Conservation (phyloP, 306 rosid genomes). For the Trifolium pratense region DNA sequence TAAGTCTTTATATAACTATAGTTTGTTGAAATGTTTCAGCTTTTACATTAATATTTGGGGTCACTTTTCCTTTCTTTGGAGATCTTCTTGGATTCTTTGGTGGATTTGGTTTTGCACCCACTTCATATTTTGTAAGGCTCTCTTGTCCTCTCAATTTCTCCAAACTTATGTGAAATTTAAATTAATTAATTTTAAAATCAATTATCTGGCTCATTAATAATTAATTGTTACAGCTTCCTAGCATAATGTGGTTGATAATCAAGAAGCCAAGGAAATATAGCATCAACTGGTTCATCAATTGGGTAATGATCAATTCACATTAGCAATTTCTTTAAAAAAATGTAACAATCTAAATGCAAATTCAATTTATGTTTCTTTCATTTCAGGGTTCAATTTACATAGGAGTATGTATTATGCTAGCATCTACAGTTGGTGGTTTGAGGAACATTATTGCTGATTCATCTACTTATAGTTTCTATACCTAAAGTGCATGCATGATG, state of each 20-base stretch:
- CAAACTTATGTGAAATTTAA: conserved; percentile 13
- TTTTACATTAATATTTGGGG: conserved; percentile 71
- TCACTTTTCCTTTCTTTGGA: conserved; percentile 93
- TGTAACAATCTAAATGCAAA: background rate
- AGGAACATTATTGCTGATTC: conserved; percentile 81
- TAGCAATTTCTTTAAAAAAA: conserved; percentile 18
- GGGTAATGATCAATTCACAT: conserved; percentile 59
- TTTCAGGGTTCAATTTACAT: conserved; percentile 68
- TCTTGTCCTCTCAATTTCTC: background rate
- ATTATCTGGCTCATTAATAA: conserved; percentile 1
- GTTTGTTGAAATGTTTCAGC: conserved; percentile 57
- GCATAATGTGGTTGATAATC: conserved; percentile 84
- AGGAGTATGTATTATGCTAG: conserved; percentile 88
- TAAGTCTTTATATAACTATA: background rate
- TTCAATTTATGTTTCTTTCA: conserved; percentile 37
- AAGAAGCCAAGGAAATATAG: conserved; percentile 86
- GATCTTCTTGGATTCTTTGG: conserved; percentile 97
- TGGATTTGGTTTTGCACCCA: conserved; percentile 92
- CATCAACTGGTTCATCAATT: conserved; percentile 82
- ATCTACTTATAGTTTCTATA: conserved; percentile 77
- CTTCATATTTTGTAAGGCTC: conserved; percentile 72
- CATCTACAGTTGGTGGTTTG: conserved; percentile 86
- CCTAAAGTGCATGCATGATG: conserved; percentile 39
- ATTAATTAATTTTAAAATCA: background rate
- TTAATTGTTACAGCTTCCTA: conserved; percentile 67